Base-by-base conservation (phyloP, 2,329 filamentous ascomycete genomes). In the Pleomassaria siparia region DNA sequence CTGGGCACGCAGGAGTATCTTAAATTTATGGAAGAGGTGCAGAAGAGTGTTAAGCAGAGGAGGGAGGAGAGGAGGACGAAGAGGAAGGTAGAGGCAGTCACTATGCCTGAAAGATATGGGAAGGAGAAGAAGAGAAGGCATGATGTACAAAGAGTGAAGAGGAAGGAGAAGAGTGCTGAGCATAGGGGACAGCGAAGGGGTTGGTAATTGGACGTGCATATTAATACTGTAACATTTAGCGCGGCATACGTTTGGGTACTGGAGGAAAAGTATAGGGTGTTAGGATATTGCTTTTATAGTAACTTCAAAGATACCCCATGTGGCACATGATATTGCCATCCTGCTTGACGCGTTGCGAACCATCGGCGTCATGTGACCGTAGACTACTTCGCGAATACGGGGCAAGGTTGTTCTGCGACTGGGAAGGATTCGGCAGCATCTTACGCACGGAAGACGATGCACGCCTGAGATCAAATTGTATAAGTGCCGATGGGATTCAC, bases 1-100 rank as follows among this genome's bases (percentile, higher is more conserved):
- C 78, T 96, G 43, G 94, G 92, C 32, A 89, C 87, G 2, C 82
- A 84, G 1, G 83, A 83, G 52, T 99, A 91, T 72, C 84, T 91
- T n/a, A 78, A 80, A 45, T 80, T 86, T 37, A 77, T 97, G 63
- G 72, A 88, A 30, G 80, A 80, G 32, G 89, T 95, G 6, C 83
- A 89, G 50, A 84, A 87, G 43, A 81, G 79, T 13, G 85, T 94
- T n/a, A 82, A 81, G 63, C 79, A 80, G 55, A 83, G 86, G 62
- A 79, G 94, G 56, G 83, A 89, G 66, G 82, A 85, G 62, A 78
- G 95, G 55, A 83, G 87, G 44, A 83, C 80, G 54, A 99, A 99
- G 81, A 82, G 94, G 62, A 89, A 89, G 72, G 89, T 97, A 55
- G 91, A 95, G 67, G 89, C 89, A 10, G 85, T 99, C 20, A 81